Percentiles rank a stretch among this genome's conserved stretches.
phyloP scores from a whole-genome alignment of 371 early-diverging fungal species.

The Fennellomyces sp. region DNA sequence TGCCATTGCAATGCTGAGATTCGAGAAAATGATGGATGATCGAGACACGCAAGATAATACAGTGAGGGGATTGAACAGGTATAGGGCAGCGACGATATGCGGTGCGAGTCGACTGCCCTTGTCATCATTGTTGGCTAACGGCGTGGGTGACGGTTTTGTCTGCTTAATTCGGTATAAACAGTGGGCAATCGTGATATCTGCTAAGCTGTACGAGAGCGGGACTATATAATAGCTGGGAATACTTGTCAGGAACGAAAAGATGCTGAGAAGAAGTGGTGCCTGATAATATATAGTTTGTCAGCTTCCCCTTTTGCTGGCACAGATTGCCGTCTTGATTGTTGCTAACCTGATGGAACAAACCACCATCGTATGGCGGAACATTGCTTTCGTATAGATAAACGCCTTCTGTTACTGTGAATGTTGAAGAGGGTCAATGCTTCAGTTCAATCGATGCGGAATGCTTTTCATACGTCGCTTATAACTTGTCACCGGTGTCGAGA shows the following conservation, averaged over 20 bases:
- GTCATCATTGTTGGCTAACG: slow-evolving; percentile 21
- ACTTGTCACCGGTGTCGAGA: slow-evolving; percentile 85
- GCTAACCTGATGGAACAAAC: slow-evolving; percentile 82
- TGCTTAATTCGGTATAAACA: slow-evolving; percentile 47
- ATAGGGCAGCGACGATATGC: slow-evolving; percentile 55
- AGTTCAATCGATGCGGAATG: neutral
- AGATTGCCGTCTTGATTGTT: neutral
- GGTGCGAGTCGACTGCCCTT: slow-evolving; percentile 28
- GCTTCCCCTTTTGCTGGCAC: neutral
- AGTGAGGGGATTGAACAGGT: slow-evolving; percentile 85
- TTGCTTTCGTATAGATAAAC: slow-evolving; percentile 76
- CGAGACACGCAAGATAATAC: slow-evolving; percentile 74
- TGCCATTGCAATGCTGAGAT: slow-evolving; percentile 68
- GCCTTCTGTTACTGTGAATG: slow-evolving; percentile 80
- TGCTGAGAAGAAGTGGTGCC: slow-evolving; percentile 78
- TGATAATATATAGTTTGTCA: slow-evolving; percentile 18
- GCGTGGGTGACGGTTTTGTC: neutral
- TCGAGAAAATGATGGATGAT: slow-evolving; percentile 77
- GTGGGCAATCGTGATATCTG: slow-evolving; percentile 69
- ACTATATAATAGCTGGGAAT: slow-evolving; percentile 26
- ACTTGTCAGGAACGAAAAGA: slow-evolving; percentile 63
- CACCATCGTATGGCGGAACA: slow-evolving; percentile 89
- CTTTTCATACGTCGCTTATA: slow-evolving; percentile 71
- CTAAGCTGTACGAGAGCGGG: slow-evolving; percentile 60
- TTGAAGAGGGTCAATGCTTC: neutral